Evolutionary conservation across 192 early-diverging fungal genomes (phyloP).

Genomic region (Coemansia sp.): DNA sequence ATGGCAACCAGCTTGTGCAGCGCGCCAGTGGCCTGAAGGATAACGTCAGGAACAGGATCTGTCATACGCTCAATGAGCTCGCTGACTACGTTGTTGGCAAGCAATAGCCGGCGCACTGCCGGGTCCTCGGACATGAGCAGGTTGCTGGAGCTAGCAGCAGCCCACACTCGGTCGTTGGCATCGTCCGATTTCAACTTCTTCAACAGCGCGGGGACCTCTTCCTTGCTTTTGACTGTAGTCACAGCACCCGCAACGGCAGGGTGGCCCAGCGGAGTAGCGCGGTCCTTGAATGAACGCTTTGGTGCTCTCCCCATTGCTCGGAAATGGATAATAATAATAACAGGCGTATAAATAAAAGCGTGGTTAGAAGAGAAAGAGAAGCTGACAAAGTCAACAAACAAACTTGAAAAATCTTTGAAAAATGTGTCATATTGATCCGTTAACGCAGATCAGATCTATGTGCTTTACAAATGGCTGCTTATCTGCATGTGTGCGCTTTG

Average conservation of each 20-base stretch:
- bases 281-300: slow-evolving; percentile 51
- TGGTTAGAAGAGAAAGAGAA: background rate
- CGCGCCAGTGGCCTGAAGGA: slow-evolving; percentile 73
- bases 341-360: background rate
- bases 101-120: slow-evolving; percentile 63
- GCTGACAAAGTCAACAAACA: background rate
- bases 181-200: slow-evolving; percentile 67
- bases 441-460: background rate
- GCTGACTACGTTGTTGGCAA: slow-evolving; percentile 69
- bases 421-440: background rate
- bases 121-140: slow-evolving; percentile 56
- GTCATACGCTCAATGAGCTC: slow-evolving; percentile 72
- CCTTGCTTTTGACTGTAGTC: slow-evolving; percentile 33
- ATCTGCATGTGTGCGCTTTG: background rate
- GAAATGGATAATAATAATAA: background rate
- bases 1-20: slow-evolving; percentile 55
- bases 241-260: slow-evolving; percentile 26
- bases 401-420: background rate
- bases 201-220: slow-evolving; percentile 40
- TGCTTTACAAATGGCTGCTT: background rate
- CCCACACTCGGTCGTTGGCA: slow-evolving; percentile 82
- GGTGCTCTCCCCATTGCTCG: slow-evolving; percentile 49
- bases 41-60: slow-evolving; percentile 70
- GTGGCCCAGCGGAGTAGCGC: slow-evolving; percentile 40
- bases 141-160: slow-evolving; percentile 83